phyloP scores from a whole-genome alignment of 805 yeast species.

The Lachancea mirantina region DNA sequence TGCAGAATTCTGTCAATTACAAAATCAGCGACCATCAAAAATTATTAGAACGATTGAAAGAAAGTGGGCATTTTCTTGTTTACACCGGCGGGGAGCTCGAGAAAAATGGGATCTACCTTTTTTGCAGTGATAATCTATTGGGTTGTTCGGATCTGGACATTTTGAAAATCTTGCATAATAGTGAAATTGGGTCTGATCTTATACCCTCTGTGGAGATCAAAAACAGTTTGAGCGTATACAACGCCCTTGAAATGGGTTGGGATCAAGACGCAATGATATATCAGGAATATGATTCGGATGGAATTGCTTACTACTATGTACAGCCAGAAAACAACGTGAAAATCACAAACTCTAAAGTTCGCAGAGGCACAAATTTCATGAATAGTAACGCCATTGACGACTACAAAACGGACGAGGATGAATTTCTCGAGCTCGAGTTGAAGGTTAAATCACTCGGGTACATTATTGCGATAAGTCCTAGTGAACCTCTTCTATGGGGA shows the following conservation, averaged over 20 bases:
- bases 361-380: constrained; percentile 9
- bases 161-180: constrained; percentile 37
- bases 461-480: constrained; percentile 65
- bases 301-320: constrained; percentile 21
- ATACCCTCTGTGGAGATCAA: constrained; percentile 27
- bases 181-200: constrained; percentile 47
- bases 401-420: constrained; percentile 24
- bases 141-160: constrained; percentile 38
- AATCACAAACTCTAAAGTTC: constrained; percentile 23
- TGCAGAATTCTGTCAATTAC: constrained; percentile 65
- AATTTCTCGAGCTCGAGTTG: constrained; percentile 21
- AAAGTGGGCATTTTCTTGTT: constrained; percentile 66
- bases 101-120: constrained; percentile 66
- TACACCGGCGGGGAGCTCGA: constrained; percentile 64
- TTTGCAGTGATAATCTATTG: constrained; percentile 53
- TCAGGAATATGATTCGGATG: constrained; percentile 25
- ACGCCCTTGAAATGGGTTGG: constrained; percentile 18
- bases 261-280: constrained; percentile 23
- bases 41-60: constrained; percentile 51
- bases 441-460: constrained; percentile 43
- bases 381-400: constrained; percentile 20
- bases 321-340: constrained; percentile 14
- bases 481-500: constrained; percentile 86
- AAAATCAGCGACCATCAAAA: constrained; percentile 44
- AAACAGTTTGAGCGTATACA: constrained; percentile 23